Evolutionary conservation across 352 stramenopile genomes (phyloP), one percentile per base, ranked within the genome.

Genomic region (Stramenopiles sp.): DNA sequence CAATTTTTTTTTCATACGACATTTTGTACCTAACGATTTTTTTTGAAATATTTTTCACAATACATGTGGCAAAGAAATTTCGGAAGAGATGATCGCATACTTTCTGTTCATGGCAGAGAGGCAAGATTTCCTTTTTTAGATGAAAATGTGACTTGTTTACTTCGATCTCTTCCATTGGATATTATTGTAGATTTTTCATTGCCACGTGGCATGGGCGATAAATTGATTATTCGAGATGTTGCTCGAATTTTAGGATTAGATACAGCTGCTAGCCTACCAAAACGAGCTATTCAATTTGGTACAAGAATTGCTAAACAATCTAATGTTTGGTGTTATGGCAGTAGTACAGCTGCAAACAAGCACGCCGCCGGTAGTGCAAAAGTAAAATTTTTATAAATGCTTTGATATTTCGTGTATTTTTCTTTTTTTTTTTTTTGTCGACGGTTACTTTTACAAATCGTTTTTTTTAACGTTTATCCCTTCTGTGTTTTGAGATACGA

Each of bases 231-330:
- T 32, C 26, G 26, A n/a, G 10, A 15, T n/a, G 26, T 32, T n/a
- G 26, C 26, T n/a, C n/a, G 10, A 32, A n/a, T 32, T 62, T 53
- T 39, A 65, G 60, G 29, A 73, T 72, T 35, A 71, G 58, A 43
- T 68, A 68, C 3, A 62, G 61, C 47, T 75, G 73, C 58, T 76
- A 72, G 41, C 61, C 65, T 28, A 76, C 65, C 0, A 75, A 52
- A 17, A 75, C 53, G 38, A 74, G 73, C n/a, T 65, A 52, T 28
- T 10, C 36, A 35, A 6, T 37, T 28, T 26, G 42, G n/a, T 28
- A 22, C 24, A 22, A 15, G 17, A 8, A 1, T 1, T 19, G 21
- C 17, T 7, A 10, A 18, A 18, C 3, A 26, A 3, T 2, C 29
- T 41, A 3, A 41, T 10, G 28, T n/a, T n/a, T n/a, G n/a, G n/a